Evolutionary conservation across 345 rosid genomes (phyloP).

Genomic region (Syzygium oleosum): DNA sequence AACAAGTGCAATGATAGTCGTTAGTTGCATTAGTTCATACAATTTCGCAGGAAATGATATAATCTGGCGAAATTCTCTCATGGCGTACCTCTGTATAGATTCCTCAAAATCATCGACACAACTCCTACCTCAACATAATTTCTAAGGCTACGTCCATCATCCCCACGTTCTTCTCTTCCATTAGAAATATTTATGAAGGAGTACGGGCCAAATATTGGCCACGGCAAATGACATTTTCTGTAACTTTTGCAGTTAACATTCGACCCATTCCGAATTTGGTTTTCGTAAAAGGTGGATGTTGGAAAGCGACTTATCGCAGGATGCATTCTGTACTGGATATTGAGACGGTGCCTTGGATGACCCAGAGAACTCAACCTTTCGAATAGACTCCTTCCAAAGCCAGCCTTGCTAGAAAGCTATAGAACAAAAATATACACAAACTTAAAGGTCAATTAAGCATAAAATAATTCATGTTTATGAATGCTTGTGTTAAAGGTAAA

Average conservation of each 20-base stretch:
- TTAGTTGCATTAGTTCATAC: neutral
- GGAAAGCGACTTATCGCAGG: conserved; percentile 2
- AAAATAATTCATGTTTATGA: neutral
- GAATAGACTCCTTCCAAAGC: conserved; percentile 1
- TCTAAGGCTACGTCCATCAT: too few species aligned
- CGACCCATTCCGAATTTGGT: neutral
- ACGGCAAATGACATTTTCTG: neutral
- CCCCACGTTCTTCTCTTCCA: too few species aligned
- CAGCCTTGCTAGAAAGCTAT: neutral
- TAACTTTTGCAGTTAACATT: neutral
- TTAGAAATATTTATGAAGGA: neutral
- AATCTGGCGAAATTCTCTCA: neutral
- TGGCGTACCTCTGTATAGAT: neutral
- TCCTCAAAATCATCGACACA: too few species aligned
- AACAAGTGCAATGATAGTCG: neutral
- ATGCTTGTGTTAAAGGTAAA: neutral
- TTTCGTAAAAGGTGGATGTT: neutral
- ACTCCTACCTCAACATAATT: too few species aligned
- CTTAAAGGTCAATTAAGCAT: neutral
- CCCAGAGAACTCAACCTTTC: conserved; percentile 2
- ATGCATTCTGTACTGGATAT: conserved; percentile 4
- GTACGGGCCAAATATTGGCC: neutral
- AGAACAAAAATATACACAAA: neutral
- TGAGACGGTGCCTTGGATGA: neutral
- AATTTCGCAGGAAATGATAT: neutral